Base-by-base conservation (phyloP, 2,329 filamentous ascomycete genomes). In the Grosmannia huntii region DNA sequence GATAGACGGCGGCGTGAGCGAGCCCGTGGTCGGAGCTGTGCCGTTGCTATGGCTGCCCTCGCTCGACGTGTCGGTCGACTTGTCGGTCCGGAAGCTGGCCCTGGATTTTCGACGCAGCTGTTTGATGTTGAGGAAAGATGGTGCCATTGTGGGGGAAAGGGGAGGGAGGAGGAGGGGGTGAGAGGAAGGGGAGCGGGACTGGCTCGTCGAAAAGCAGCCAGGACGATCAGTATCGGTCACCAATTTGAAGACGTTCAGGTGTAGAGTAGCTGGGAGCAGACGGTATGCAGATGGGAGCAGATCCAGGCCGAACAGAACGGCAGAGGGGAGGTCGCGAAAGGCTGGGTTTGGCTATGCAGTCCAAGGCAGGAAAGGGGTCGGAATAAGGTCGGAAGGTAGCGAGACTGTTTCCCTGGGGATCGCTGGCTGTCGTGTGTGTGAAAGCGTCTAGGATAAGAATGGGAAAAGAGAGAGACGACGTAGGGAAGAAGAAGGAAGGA, bases 21-120 rank as follows among this genome's bases (percentile, higher is more conserved):
- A 86, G 66, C 84, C 89, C 68, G 79, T 87, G 14, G 82, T 83
- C 44, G 81, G 80, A 56, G 82, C 77, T 36, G 81, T 83, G 64
- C 78, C 80, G 65, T 81, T 77, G 66, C 76, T 80, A 48, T 80
- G 77, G 66, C 77, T 79, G 38, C 78, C 79, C 67, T 83, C 82
- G 68, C 81, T 84, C 53, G 80, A 82, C 10, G 78, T 78, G 65
- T 86, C 82, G 53, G 60, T 78, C 48, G 83, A 82, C 61, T 76
- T 78, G 48, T 81, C 79, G 53, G 82, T 84, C 60, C 80, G 83
- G 72, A 90, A 86, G 75, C 84, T 90, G 61, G 84, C 81, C 70
- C 79, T 85, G 59, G 88, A 94, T 65, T 86, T 85, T 65, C 89
- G 83, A 65, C 89, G 86, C 59, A 95, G 73, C 67, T 86, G 84